These are phyloP conservation scores for Backusella luteola DNA, from an alignment of 192 early-diverging fungal genomes.

Conservation along the genomic window DNA sequence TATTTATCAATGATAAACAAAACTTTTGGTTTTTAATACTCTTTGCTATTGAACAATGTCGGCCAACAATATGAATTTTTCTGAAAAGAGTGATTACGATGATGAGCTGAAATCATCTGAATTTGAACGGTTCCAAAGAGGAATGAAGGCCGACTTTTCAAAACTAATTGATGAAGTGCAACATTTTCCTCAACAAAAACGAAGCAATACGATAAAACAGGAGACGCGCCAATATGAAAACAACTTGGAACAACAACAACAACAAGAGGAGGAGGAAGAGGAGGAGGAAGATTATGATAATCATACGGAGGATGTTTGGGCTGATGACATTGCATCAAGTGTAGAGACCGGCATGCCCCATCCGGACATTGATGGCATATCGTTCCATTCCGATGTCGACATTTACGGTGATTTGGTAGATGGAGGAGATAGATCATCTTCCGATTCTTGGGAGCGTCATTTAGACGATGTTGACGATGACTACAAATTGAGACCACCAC, in stretches of 20 bases:
- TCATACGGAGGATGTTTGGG: not conserved
- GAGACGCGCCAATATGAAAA: not conserved
- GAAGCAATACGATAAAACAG: not conserved
- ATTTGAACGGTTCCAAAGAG: not conserved
- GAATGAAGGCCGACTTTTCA: not conserved
- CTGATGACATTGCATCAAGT: not conserved
- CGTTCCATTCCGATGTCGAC: not conserved
- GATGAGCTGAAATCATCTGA: not conserved
- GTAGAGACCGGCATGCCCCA: not conserved
- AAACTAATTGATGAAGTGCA: not conserved
- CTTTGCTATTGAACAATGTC: not conserved
- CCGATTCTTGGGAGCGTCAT: conserved; percentile 4
- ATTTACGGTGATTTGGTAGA: not conserved
- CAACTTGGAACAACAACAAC: not conserved
- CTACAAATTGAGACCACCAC: not conserved
- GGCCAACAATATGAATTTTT: not conserved
- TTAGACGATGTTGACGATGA: not conserved
- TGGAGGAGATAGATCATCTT: not conserved
- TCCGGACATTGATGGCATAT: not conserved
- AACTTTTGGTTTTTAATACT: not conserved
- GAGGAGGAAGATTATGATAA: not conserved
- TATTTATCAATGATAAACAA: not conserved
- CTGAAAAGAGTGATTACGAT: conserved; percentile 2
- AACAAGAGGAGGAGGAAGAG: not conserved
- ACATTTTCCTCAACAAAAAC: not conserved